Evolutionary conservation across 2,329 filamentous ascomycete genomes (phyloP), one percentile per base, ranked within the genome.

Genomic region (Colletotrichum ledebouriae): DNA sequence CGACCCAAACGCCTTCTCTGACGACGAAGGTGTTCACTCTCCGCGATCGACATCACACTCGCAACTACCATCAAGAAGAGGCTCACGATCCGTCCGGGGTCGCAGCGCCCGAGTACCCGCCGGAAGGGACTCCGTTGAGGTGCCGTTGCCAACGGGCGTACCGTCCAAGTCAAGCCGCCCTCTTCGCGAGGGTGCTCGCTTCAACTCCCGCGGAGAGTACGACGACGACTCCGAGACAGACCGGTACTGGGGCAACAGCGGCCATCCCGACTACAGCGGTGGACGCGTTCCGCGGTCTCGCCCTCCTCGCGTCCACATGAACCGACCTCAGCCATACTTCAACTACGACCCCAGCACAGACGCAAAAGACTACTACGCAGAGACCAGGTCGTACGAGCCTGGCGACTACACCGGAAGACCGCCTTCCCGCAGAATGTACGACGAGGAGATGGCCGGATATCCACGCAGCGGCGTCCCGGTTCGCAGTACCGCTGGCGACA

Each of bases 371-470:
- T 56, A 63, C 6, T 67, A 60, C 67, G 70, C 70, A 17, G 70
- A 70, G 39, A 63, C 59, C 4, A 58, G 61, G 17, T 64, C 64
- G 2, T 65, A 68, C 49, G 61, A 68, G 22, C 41, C 55, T 11
- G 66, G 66, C 17, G 66, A 68, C 34, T 68, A 68, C 59, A 52
- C 49, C 7, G 66, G 57, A 6, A 57, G 63, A 20, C 63, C 70
- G 7, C 59, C 59, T 1, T 71, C 69, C 6, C 67, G 67, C 39
- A 62, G 70, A 33, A 67, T 46, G 39, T 67, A 67, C 58, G 70
- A 71, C 37, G 70, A 71, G 37, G 69, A 70, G 39, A 62, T 69
- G 69, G 66, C 46, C 1, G 65, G 66, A 11, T 65, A 69, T 22
- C 56, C 64, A 2, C 59, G 64, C 25, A 41, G 59, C 25, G 63